Evolutionary conservation across 805 yeast species (phyloP).

Genomic region (Saccharomycopsis olivae): DNA sequence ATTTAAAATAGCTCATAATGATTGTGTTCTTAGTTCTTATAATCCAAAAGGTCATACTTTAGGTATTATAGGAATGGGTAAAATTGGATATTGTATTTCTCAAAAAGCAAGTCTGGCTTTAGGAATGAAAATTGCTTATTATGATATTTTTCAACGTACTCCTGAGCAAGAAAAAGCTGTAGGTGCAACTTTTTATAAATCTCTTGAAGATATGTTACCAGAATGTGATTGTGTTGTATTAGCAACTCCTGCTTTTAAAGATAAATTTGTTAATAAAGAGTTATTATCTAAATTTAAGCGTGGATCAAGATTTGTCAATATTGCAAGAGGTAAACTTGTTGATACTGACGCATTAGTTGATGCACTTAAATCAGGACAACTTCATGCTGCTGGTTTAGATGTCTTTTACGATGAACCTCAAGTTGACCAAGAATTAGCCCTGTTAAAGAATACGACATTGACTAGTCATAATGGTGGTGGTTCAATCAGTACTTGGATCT

Average conservation of each 20-base stretch:
- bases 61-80: slow-evolving; percentile 28
- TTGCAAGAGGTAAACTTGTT: slow-evolving; percentile 84
- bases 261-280: slow-evolving; percentile 39
- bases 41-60: slow-evolving; percentile 26
- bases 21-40: slow-evolving; percentile 7
- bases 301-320: slow-evolving; percentile 33
- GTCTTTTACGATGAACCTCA: slow-evolving; percentile 69
- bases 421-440: slow-evolving; percentile 41
- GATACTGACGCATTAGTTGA: slow-evolving; percentile 50
- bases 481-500: slow-evolving; percentile 11
- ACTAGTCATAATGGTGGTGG: slow-evolving; percentile 17
- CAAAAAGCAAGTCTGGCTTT: slow-evolving; percentile 22
- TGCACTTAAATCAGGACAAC: slow-evolving; percentile 52
- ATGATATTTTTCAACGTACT: slow-evolving; percentile 14
- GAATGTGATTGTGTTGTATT: slow-evolving; percentile 23
- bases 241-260: slow-evolving; percentile 18
- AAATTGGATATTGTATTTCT: slow-evolving; percentile 26
- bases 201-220: slow-evolving; percentile 23
- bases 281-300: slow-evolving; percentile 28
- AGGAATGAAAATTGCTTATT: slow-evolving; percentile 17
- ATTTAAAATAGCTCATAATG: slow-evolving; percentile 11
- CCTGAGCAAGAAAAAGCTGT: slow-evolving; percentile 9
- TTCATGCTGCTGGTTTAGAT: slow-evolving; percentile 61
- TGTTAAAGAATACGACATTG: slow-evolving; percentile 31
- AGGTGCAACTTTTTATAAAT: slow-evolving; percentile 19